Evolutionary conservation across 1,284 basidiomycete genomes (phyloP).

Genomic region (Vanrija humicola): DNA sequence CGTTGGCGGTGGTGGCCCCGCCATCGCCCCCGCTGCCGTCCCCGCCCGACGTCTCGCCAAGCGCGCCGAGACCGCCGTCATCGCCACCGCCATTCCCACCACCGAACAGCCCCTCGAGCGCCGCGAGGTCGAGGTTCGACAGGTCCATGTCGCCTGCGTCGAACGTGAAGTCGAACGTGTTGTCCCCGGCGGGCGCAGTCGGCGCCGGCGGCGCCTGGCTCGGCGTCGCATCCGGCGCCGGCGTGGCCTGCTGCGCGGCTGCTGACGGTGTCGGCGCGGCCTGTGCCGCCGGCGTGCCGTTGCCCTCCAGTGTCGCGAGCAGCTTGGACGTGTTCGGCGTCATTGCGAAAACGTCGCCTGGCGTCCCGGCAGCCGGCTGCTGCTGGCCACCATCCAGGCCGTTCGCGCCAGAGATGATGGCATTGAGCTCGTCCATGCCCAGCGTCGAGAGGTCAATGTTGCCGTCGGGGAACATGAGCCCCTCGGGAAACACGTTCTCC

Average conservation of each 20-base stretch:
- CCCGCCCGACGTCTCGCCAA: background rate
- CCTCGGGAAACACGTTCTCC: constrained; percentile 1
- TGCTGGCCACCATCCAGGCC: background rate
- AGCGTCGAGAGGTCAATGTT: constrained; percentile 11
- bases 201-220: background rate
- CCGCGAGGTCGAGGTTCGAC: constrained; percentile 10
- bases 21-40: background rate
- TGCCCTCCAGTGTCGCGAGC: constrained; percentile 8
- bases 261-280: background rate
- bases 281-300: background rate
- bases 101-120: constrained; percentile 12
- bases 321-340: constrained; percentile 19
- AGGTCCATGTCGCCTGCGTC: constrained; percentile 11
- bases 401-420: constrained; percentile 19
- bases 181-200: background rate
- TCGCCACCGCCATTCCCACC: background rate
- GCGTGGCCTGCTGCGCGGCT: background rate
- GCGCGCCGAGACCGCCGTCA: background rate
- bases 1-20: background rate
- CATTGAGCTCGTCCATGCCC: constrained; percentile 25
- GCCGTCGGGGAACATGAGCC: constrained; percentile 6
- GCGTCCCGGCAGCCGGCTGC: background rate
- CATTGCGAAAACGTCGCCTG: constrained; percentile 7
- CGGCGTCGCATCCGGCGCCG: background rate
- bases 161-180: constrained; percentile 9